Evolutionary conservation across 148 eudicot species (phyloP), one percentile per base, ranked within the genome.

Genomic region (Silene uniflora): DNA sequence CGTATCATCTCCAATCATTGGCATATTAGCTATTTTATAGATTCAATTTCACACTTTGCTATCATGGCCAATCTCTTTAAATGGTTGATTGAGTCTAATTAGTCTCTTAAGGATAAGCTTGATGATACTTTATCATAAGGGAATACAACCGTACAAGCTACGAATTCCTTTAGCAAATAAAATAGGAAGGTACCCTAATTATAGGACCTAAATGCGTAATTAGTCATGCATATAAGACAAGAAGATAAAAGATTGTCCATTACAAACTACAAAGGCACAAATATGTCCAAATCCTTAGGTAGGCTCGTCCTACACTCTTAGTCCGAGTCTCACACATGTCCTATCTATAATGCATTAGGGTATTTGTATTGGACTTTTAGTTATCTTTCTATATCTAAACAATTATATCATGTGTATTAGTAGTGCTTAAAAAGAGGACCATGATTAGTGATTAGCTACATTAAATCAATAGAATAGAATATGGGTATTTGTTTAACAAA

Each of bases 51-150:
- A 7, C 44, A 39, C 44, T 39, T 39, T 39, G 44, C 44, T 39
- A 5, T 39, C 44, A 39, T 39, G 44, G 10, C 10, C 44, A 39
- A 0, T 39, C 44, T 39, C 9, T 39, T 39, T 39, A 39, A 7
- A 39, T 25, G 25, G 27, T 23, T 3, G 25, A 23, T 62, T 7
- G 25, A 22, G 67, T 29, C 67, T 29, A 32, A 32, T 32, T 23
- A 62, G 39, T 64, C 67, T 64, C 67, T 25, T 64, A 25, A 64
- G 42, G 67, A 64, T 64, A 64, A 64, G 67, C 39, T 64, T 25
- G 19, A 64, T 27, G 39, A 64, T 64, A 64, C 67, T 64, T 62
- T 64, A 25, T 9, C 7, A 0, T 27, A 10, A 64, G 25, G 39
- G 18, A 12, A 64, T 64, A 1, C 67, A 64, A 9, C 39, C 67